A percentile compares a stretch with the other conserved stretches of the same genome.
Evolutionary conservation across 306 rosid species (phyloP).

Genomic region (Begonia loranthoides): DNA sequence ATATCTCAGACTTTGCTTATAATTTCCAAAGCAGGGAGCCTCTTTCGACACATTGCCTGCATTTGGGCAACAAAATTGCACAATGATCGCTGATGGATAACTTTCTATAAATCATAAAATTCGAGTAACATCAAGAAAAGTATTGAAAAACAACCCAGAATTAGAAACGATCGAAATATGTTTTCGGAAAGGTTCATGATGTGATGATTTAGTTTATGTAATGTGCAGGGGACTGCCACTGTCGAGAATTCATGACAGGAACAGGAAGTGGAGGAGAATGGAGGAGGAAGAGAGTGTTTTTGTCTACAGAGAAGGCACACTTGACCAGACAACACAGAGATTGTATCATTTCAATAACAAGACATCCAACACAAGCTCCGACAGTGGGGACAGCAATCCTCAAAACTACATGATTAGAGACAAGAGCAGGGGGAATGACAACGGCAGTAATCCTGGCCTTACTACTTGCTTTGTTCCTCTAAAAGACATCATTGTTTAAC

Average conservation of each 20-base stretch:
- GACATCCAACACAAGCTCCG: neutral
- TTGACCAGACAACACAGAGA: conserved; percentile 23
- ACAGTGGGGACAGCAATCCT: neutral
- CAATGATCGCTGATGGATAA: no score
- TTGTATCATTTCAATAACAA: conserved; percentile 20
- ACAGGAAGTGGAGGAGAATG: conserved; percentile 34
- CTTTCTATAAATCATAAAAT: no score
- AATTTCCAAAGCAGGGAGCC: no score
- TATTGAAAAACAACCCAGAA: no score
- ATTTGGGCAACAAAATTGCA: no score
- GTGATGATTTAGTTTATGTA: no score
- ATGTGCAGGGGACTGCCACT: conserved; percentile 37
- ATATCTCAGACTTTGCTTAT: no score
- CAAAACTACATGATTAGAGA: no score
- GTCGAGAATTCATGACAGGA: conserved; percentile 18
- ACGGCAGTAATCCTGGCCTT: neutral
- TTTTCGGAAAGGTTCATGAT: no score
- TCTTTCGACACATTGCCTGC: no score
- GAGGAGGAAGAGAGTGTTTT: conserved; percentile 27
- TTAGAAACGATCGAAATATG: no score
- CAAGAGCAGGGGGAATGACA: neutral
- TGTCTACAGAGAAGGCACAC: conserved; percentile 42
- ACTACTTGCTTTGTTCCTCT: conserved; percentile 21
- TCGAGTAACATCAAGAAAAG: no score
- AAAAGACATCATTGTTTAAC: conserved; percentile 22